Base-by-base conservation (phyloP, 106 monocot species). In the Vanilla planifolia region DNA sequence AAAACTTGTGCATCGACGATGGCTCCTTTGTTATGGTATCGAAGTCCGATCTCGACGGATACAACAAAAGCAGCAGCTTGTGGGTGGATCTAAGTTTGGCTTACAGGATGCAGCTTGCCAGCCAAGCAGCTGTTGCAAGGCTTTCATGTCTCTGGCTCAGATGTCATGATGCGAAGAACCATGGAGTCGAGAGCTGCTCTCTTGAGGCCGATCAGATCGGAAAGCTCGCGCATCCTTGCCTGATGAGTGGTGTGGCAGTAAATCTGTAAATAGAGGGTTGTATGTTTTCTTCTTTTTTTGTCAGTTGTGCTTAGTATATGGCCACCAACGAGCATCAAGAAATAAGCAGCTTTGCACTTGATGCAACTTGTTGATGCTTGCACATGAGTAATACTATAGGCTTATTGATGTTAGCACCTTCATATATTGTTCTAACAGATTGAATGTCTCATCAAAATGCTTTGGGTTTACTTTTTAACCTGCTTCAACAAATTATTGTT, bases 11-110 rank as follows among this genome's bases (percentile, higher is more conserved):
- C 20, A 68, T 89, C 15, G 87, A 91, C 20, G 91, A 96, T 22
- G 80, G 64, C 61, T 79, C 96, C 33, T 87, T 84, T 55, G 76
- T 87, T 16, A 33, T 96, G 30, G 60, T 96, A 36, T 79, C 96
- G 14, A 61, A 78, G 46, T 67, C 91, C 14, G 96, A 96, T 35
- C 73, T 91, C 1, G 84, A 91, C 23, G 96, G 91, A 8, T 91
- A 91, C 34, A 59, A 48, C 1, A 33, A 22, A 1, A 43, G 55
- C 7, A 30, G 47, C 51, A 50, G 56, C 53, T 20, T 85, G 44
- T 77, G 81, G 82, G 83, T 71, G 9, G 91, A 96, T 50, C 60
- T 94, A 37, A 71, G 89, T 29, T 40, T 89, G 5, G 73, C 79
- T 35, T 87, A 72, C 72, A 80, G 79, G 51, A 79, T 82, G 26